Base-by-base conservation (phyloP, 495 filamentous ascomycete species). In the Hypoxylon crocopeplum region DNA sequence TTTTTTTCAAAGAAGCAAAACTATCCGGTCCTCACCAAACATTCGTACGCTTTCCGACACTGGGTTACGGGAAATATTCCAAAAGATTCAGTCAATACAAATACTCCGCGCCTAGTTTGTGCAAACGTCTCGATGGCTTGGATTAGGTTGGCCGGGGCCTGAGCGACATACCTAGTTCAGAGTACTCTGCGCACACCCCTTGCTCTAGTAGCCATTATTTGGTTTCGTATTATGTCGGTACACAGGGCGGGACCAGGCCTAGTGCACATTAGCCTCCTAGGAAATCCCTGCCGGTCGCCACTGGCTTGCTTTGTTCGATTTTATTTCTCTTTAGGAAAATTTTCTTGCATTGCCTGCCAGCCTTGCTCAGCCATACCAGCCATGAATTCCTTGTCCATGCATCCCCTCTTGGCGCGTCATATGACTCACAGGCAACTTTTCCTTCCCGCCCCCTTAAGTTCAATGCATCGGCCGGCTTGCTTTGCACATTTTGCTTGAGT, bases 181-280 rank as follows among this genome's bases (percentile, higher is more conserved):
- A 5, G n/a, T 13, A 12, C 32, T 34, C 4, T 34, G 32, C 32
- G 32, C 32, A 22, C 48, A 16, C 25, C 41, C 55, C 55, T 54
- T 55, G 38, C 39, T 51, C 16, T 39, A 11, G 33, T 56, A 21
- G 30, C 39, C 55, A 55, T 51, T 41, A 56, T 59, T 65, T 38
- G 27, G 64, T 68, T 64, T 68, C 50, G 55, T 65, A 54, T 58
- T 62, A 48, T 68, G 44, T 57, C 58, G 58, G 64, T 46, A 58
- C 54, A 56, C 52, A 42, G 25, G n/a, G 61, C 50, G 50, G 52
- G 38, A 51, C 53, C 49, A 41, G 34, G 37, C 39, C 32, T 62
- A 62, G 50, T 50, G 40, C 46, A 32, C 46, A 29, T 29, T 51
- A 48, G 56, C 46, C 49, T 60, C 56, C 33, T 36, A 21, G 50